phyloP scores from a whole-genome alignment of 768 basidiomycete species.

The Tulasnella calospora region DNA sequence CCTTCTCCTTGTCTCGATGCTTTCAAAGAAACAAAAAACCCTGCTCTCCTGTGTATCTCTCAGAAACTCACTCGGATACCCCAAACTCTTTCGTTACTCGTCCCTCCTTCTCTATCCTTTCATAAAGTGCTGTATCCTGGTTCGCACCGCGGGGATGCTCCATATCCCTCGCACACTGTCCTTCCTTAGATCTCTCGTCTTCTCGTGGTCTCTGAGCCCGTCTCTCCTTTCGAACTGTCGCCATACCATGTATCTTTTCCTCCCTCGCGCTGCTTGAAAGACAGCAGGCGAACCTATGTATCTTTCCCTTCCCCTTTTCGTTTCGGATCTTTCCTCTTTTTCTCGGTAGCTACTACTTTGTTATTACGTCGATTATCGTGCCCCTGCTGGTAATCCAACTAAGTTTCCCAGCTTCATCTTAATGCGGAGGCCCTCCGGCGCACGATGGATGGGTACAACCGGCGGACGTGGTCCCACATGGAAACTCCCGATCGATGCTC shows the following conservation, averaged over 20 bases:
- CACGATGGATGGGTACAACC: background rate
- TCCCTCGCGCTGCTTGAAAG: background rate
- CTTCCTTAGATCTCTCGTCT: background rate
- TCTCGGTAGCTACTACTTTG: background rate
- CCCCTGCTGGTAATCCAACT: background rate
- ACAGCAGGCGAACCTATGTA: background rate
- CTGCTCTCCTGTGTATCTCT: background rate
- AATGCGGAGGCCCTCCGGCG: background rate
- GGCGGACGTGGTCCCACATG: background rate
- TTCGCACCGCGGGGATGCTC: background rate
- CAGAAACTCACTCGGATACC: background rate
- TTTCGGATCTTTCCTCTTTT: background rate
- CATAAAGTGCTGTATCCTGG: background rate
- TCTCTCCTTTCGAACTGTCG: background rate
- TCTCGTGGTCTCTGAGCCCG: background rate
- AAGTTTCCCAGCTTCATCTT: background rate
- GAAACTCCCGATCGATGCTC: background rate
- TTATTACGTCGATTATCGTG: slow-evolving; percentile 2
- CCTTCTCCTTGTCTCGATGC: background rate
- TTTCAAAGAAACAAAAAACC: background rate
- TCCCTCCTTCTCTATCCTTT: background rate
- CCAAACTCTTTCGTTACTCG: background rate
- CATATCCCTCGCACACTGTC: background rate
- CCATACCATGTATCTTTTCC: background rate
- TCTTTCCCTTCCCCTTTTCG: background rate